Percentiles rank a stretch among this genome's conserved stretches.
Conservation (phyloP, 257 asterid genomes). For the Handroanthus guayacan region DNA sequence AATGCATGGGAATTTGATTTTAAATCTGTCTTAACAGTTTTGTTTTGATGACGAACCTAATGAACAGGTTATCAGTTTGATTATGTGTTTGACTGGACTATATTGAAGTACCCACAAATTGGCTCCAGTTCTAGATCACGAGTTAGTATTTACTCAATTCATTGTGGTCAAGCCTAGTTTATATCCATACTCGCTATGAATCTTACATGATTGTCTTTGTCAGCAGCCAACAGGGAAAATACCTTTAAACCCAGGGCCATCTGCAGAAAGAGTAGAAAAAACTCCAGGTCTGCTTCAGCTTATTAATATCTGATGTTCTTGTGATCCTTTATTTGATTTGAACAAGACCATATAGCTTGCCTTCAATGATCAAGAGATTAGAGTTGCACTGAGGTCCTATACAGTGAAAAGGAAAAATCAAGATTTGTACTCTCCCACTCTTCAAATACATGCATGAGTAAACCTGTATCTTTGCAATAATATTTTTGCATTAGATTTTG, state of each 20-base stretch:
- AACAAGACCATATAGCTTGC: neutral
- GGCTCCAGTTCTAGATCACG: conserved; percentile 78
- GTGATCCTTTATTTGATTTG: neutral
- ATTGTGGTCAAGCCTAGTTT: neutral
- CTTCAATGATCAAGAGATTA: neutral
- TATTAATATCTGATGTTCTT: conserved; percentile 16
- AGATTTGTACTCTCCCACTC: too few relatives aligned
- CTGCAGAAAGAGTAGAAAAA: conserved; percentile 64
- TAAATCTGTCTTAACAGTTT: neutral
- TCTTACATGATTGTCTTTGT: conserved; percentile 35
- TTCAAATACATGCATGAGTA: too few relatives aligned
- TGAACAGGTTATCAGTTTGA: conserved; percentile 85
- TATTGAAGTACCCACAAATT: conserved; percentile 79
- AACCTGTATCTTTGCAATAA: too few relatives aligned
- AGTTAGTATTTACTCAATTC: conserved; percentile 42
- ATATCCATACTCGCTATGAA: neutral
- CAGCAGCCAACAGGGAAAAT: conserved; percentile 71
- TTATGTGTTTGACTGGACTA: conserved; percentile 89
- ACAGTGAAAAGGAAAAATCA: too few relatives aligned
- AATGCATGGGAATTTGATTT: conserved; percentile 12
- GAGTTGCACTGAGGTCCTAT: too few relatives aligned
- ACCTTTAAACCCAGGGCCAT: conserved; percentile 64
- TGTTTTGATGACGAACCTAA: conserved; percentile 3
- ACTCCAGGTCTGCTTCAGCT: conserved; percentile 64
- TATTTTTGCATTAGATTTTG: too few relatives aligned